A percentile compares a stretch with the other conserved stretches of the same genome.
Evolutionary conservation across 208 protist species (phyloP).

Genomic region (Acanthamoeba lenticulata): DNA sequence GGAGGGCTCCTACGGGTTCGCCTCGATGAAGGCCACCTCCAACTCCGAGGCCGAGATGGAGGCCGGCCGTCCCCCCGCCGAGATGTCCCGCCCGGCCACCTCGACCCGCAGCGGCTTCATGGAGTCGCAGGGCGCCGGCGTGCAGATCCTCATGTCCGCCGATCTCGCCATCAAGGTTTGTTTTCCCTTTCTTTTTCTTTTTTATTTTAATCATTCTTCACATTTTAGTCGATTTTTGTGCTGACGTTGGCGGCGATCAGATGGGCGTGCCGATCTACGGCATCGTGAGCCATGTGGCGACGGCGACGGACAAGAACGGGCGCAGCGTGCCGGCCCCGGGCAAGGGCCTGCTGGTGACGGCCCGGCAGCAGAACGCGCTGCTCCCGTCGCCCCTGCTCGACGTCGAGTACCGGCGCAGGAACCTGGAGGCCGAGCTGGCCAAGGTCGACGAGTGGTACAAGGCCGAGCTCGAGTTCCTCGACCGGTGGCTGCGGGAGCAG

Average conservation of each 20-base stretch:
- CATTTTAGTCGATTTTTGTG: not conserved
- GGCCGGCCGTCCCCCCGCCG: constrained; percentile 79
- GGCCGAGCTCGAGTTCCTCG: not conserved
- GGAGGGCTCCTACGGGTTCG: constrained; percentile 86
- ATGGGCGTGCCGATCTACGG: constrained; percentile 88
- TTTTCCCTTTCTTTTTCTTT: too few species aligned
- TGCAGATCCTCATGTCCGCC: constrained; percentile 86
- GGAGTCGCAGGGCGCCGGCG: constrained; percentile 87
- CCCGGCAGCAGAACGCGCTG: constrained; percentile 67
- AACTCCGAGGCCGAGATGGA: constrained; percentile 78
- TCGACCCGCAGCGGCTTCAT: constrained; percentile 85
- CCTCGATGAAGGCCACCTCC: constrained; percentile 85
- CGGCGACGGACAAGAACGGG: constrained; percentile 88
- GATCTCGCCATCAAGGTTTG: constrained; percentile 84
- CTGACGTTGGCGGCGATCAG: too few species aligned
- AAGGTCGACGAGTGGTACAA: constrained; percentile 65
- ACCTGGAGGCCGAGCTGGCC: constrained; percentile 70
- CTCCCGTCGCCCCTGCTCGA: constrained; percentile 32
- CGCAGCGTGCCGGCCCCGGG: constrained; percentile 85
- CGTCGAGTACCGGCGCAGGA: constrained; percentile 5
- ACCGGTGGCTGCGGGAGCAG: constrained; percentile 2
- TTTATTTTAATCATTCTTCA: too few species aligned
- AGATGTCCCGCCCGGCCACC: constrained; percentile 87
- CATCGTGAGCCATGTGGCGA: constrained; percentile 86
- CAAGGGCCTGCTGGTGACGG: constrained; percentile 85